phyloP scores from a whole-genome alignment of 2,329 filamentous ascomycete genomes.

The Cyanodermella asteris region DNA sequence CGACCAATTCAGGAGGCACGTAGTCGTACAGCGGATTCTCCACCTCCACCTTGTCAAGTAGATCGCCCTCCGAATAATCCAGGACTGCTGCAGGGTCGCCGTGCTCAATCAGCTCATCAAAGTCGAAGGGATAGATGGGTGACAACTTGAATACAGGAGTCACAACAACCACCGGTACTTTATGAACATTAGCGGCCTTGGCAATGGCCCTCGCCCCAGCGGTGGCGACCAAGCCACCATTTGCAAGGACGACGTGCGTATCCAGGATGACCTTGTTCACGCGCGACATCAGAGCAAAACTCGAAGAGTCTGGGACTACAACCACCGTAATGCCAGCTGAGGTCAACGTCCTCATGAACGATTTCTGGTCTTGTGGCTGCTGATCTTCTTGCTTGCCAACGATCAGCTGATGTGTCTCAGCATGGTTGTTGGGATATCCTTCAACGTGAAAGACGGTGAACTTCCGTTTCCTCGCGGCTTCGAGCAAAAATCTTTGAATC shows the following conservation, averaged over 20 bases:
- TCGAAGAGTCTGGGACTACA: slow-evolving; percentile 59
- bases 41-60: slow-evolving; percentile 59
- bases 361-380: slow-evolving; percentile 23
- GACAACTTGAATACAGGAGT: slow-evolving; percentile 87
- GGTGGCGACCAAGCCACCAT: slow-evolving; percentile 67
- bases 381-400: slow-evolving; percentile 32
- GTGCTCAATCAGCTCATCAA: slow-evolving; percentile 65
- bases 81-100: slow-evolving; percentile 60
- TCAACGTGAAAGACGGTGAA: slow-evolving; percentile 80
- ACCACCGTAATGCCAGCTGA: slow-evolving; percentile 64
- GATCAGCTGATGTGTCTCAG: slow-evolving; percentile 38
- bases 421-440: slow-evolving; percentile 46
- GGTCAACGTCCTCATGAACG: slow-evolving; percentile 56
- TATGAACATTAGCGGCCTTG: slow-evolving; percentile 60
- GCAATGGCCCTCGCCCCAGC: slow-evolving; percentile 69
- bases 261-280: slow-evolving; percentile 90
- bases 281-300: slow-evolving; percentile 84
- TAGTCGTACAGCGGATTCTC: slow-evolving; percentile 66
- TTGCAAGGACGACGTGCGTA: slow-evolving; percentile 69
- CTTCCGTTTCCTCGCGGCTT: slow-evolving; percentile 69
- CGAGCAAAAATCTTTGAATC: slow-evolving; percentile 72
- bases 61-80: slow-evolving; percentile 53
- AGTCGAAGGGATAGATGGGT: slow-evolving; percentile 68
- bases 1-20: slow-evolving; percentile 51
- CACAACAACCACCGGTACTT: slow-evolving; percentile 69